phyloP scores from a whole-genome alignment of 306 rosid genomes.

The Cicer cuneatum region DNA sequence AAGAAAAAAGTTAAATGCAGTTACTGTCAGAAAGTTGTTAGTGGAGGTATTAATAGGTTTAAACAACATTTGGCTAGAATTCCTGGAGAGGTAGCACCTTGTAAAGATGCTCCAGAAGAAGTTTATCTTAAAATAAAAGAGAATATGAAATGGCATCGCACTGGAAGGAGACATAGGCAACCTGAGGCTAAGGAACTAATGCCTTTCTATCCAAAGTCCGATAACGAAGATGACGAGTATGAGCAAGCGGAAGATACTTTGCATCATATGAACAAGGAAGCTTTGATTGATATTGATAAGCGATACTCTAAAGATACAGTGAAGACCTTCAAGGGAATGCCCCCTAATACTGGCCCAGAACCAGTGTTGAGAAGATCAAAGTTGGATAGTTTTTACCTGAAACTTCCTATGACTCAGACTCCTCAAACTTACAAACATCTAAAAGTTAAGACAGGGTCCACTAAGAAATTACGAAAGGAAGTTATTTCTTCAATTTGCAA shows the following conservation, averaged over 20 bases:
- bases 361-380: conserved; percentile 80
- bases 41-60: conserved; percentile 96
- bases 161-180: conserved; percentile 82
- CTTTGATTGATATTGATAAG: conserved; percentile 63
- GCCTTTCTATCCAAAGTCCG: conserved; percentile 68
- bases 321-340: conserved; percentile 62
- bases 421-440: conserved; percentile 69
- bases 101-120: conserved; percentile 92
- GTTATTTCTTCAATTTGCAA: conserved; percentile 88
- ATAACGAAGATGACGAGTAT: conserved; percentile 74
- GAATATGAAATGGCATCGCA: conserved; percentile 99
- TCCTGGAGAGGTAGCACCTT: conserved; percentile 99
- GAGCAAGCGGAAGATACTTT: conserved; percentile 67
- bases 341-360: conserved; percentile 69
- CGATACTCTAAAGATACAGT: conserved; percentile 67
- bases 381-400: conserved; percentile 85
- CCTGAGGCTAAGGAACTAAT: conserved; percentile 69
- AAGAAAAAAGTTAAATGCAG: conserved; percentile 96
- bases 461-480: conserved; percentile 71
- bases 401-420: conserved; percentile 62
- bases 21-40: conserved; percentile 89
- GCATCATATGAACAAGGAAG: conserved; percentile 68
- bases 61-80: conserved; percentile 97
- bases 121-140: conserved; percentile 87
- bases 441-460: conserved; percentile 63